Evolutionary conservation across 73 alveolate genomes (phyloP).

Genomic region (Uronychia setigera): DNA sequence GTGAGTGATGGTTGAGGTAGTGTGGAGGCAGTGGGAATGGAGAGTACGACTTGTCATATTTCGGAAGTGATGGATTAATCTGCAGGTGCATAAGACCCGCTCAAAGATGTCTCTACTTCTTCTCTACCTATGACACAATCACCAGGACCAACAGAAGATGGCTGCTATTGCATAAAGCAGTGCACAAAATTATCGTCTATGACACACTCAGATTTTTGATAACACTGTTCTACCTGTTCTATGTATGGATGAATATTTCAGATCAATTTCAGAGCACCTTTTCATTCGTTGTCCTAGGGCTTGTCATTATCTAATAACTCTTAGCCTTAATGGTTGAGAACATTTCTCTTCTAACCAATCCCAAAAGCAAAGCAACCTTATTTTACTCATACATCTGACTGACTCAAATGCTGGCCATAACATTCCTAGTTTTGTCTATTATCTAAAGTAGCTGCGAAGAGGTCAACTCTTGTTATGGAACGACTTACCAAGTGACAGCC

Average conservation of each 20-base stretch:
- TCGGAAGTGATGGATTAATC: background rate
- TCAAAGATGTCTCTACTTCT: background rate
- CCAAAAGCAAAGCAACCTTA: background rate
- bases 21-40: no score
- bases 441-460: no score
- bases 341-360: background rate
- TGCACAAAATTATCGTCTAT: background rate
- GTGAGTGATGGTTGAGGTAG: conserved; percentile 4
- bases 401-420: no score
- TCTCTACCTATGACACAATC: background rate
- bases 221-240: background rate
- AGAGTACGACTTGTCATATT: no score
- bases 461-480: no score
- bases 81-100: background rate
- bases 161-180: background rate
- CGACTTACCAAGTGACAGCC: no score
- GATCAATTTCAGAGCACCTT: background rate
- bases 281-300: background rate
- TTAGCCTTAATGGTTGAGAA: background rate
- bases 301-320: background rate
- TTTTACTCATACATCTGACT: no score
- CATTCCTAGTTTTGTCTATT: no score
- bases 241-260: background rate
- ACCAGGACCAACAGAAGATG: background rate
- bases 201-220: background rate